Percentiles rank a stretch among this genome's conserved stretches.
Evolutionary conservation across 192 early-diverging fungal species (phyloP).

Genomic region (Coemansia sp.): DNA sequence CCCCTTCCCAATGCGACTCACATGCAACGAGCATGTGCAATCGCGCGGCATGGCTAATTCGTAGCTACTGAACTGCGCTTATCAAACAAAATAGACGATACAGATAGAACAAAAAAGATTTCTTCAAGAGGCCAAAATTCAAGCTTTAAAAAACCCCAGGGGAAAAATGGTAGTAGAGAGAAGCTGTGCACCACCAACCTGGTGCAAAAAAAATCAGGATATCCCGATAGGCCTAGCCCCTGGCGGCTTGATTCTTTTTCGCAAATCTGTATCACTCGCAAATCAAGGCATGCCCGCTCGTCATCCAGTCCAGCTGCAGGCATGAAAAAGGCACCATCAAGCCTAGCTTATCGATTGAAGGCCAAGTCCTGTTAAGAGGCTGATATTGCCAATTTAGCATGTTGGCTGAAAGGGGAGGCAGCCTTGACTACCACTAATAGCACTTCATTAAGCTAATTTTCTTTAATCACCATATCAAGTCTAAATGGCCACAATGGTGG

Average conservation of each 20-base stretch:
- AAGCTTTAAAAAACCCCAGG: neutral
- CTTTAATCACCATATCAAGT: neutral
- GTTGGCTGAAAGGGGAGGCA: neutral
- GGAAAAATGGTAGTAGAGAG: neutral
- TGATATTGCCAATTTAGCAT: neutral
- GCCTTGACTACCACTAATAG: neutral
- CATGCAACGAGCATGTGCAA: constrained; percentile 52
- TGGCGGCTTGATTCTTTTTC: neutral
- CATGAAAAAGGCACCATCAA: neutral
- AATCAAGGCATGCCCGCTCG: neutral
- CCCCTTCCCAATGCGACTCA: constrained; percentile 43
- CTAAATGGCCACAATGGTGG: neutral
- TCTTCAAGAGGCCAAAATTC: neutral
- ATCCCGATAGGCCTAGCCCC: neutral
- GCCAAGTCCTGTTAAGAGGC: neutral
- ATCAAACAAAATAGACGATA: neutral
- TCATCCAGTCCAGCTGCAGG: neutral
- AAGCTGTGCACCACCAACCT: neutral
- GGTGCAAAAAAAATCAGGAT: neutral
- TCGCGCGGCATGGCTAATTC: constrained; percentile 40
- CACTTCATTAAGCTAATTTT: neutral
- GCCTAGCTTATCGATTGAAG: neutral
- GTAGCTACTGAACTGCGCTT: neutral
- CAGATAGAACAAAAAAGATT: neutral
- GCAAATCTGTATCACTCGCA: neutral